A percentile compares a stretch with the other conserved stretches of the same genome.
Conservation (phyloP, 345 rosid species). For the Luvunga scandens region DNA sequence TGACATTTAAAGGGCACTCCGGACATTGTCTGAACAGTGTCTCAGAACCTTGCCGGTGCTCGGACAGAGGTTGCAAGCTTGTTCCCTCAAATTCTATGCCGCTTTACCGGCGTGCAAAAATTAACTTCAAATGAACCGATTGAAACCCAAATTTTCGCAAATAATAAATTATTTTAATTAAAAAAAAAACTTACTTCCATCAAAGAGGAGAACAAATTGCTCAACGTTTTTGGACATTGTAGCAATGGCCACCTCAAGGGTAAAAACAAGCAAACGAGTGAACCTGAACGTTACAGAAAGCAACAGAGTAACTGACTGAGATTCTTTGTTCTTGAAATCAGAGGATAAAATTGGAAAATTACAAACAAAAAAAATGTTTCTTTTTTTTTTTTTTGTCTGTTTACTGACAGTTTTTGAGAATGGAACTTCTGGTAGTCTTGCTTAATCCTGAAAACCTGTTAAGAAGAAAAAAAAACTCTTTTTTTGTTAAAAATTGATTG, state of each 20-base stretch:
- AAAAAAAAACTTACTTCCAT: slow-evolving; percentile 62
- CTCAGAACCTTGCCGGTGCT: slow-evolving; percentile 39
- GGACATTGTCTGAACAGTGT: slow-evolving; percentile 39
- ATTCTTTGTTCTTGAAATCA: slow-evolving; percentile 9
- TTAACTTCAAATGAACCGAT: background rate
- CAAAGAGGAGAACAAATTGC: slow-evolving; percentile 81
- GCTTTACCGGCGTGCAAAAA: slow-evolving; percentile 33
- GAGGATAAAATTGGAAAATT: background rate
- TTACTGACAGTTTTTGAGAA: slow-evolving; percentile 76
- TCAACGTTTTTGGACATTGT: slow-evolving; percentile 79
- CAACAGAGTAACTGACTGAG: background rate
- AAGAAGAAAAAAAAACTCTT: background rate
- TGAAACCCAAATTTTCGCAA: too few species aligned
- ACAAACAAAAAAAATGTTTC: background rate
- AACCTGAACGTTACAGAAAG: slow-evolving; percentile 35
- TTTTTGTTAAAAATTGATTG: background rate
- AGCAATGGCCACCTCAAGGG: slow-evolving; percentile 79
- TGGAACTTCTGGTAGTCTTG: slow-evolving; percentile 82
- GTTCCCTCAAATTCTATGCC: slow-evolving; percentile 8
- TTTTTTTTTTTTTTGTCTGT: background rate
- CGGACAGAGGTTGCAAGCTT: slow-evolving; percentile 28
- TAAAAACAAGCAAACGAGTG: slow-evolving; percentile 80
- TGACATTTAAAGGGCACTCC: slow-evolving; percentile 39
- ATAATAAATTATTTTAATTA: too few species aligned
- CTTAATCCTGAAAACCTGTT: slow-evolving; percentile 81